Conservation (phyloP, 1,284 basidiomycete genomes). For the Megacollybia platyphylla region DNA sequence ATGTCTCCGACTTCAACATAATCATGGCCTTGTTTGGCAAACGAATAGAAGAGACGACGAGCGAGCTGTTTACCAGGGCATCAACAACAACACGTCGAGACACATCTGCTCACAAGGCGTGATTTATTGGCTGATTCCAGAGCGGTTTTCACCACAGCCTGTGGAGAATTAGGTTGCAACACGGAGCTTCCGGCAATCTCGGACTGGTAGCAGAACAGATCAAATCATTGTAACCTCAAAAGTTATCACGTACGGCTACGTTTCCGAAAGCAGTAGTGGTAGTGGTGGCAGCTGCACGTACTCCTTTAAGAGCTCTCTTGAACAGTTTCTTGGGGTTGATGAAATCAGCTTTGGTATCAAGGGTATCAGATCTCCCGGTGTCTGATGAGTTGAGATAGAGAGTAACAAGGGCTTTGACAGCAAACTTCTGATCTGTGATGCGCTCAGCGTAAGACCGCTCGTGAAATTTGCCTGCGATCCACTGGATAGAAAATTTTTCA, state of each 20-base stretch:
- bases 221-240: background rate
- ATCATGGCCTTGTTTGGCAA: conserved; percentile 51
- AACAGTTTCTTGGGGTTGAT: conserved; percentile 53
- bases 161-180: conserved; percentile 80
- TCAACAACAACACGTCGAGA: conserved; percentile 6
- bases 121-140: conserved; percentile 76
- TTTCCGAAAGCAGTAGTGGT: conserved; percentile 77
- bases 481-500: conserved; percentile 84
- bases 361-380: conserved; percentile 56
- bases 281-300: conserved; percentile 62
- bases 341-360: conserved; percentile 18
- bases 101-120: conserved; percentile 36
- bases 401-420: conserved; percentile 59
- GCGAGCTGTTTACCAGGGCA: conserved; percentile 40
- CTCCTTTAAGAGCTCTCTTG: conserved; percentile 62
- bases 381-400: conserved; percentile 74
- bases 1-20: conserved; percentile 63
- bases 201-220: conserved; percentile 10
- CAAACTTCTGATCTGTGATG: conserved; percentile 75
- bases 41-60: conserved; percentile 81
- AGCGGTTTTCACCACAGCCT: conserved; percentile 71
- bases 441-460: conserved; percentile 81
- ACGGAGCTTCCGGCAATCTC: conserved; percentile 71
- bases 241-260: conserved; percentile 29
- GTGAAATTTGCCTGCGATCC: conserved; percentile 80